Percentiles rank a stretch among this genome's conserved stretches.
phyloP scores from a whole-genome alignment of 2,329 filamentous ascomycete species.

The Aspergillus sclerotialis region DNA sequence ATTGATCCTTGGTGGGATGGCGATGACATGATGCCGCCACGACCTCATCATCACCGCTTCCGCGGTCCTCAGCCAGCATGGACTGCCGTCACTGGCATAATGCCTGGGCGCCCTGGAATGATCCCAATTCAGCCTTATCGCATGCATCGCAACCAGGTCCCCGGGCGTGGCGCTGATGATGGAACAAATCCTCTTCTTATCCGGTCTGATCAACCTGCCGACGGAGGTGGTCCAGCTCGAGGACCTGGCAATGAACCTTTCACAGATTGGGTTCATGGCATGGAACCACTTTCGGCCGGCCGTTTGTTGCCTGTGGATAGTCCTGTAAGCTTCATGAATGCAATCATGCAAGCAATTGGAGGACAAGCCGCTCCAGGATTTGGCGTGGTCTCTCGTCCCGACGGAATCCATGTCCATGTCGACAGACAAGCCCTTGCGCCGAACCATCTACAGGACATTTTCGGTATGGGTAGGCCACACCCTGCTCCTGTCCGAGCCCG shows the following conservation, averaged over 20 bases:
- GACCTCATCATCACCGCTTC: conserved; percentile 47
- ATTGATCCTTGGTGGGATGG: conserved; percentile 45
- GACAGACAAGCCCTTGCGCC: conserved; percentile 45
- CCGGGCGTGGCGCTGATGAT: conserved; percentile 62
- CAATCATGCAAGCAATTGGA: conserved; percentile 49
- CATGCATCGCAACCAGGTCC: conserved; percentile 36
- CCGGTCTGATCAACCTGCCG: conserved; percentile 41
- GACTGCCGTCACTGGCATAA: conserved; percentile 54
- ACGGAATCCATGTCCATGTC: conserved; percentile 50
- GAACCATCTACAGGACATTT: conserved; percentile 48
- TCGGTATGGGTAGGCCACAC: conserved; percentile 27
- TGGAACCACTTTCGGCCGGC: conserved; percentile 40
- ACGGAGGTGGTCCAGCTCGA: conserved; percentile 28
- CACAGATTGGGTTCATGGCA: conserved; percentile 48
- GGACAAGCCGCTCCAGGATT: conserved; percentile 37
- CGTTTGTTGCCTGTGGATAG: conserved; percentile 41
- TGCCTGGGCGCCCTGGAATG: conserved; percentile 45
- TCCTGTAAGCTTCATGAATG: conserved; percentile 52
- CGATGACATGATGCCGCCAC: conserved; percentile 43
- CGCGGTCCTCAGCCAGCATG: conserved; percentile 55
- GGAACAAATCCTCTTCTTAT: conserved; percentile 81
- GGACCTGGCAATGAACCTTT: conserved; percentile 34
- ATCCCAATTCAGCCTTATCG: conserved; percentile 37
- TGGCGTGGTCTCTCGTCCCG: conserved; percentile 38
- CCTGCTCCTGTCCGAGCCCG: conserved; percentile 29